Evolutionary conservation across 2,329 filamentous ascomycete genomes (phyloP), one percentile per base, ranked within the genome.

Genomic region (Juglanconis juglandina): DNA sequence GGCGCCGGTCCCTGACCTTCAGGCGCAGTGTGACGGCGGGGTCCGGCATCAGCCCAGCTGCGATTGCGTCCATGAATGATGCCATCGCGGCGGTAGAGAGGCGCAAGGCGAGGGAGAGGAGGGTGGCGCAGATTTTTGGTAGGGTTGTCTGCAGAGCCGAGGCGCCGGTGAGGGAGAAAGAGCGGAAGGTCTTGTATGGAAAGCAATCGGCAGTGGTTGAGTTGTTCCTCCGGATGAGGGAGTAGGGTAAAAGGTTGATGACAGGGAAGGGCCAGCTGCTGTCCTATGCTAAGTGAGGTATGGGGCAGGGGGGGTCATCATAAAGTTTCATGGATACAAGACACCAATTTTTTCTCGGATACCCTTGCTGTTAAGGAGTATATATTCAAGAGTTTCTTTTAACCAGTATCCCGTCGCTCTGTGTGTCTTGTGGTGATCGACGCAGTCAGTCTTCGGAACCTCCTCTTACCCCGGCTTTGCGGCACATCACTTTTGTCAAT

Each of bases 171-270:
- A 77, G 73, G 60, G 76, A 76, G 2, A 80, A 84, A 72, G 88
- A 90, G 62, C 83, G 76, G 65, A 87, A 80, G 62, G 74, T 76
- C 0, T 73, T 80, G 13, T 86, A 87, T 64, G 89, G 89, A 60
- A 83, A 84, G 70, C 89, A 87, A 76, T 79, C 81, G 59, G 81
- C 81, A 9, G 74, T 93, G 11, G 70, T 96, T 35, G 89, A 92
- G 70, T 76, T 91, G 34, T 96, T 96, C 65, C 69, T 91, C 61
- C 77, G 74, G 51, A 33, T 46, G 50, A 65, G 67, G 37, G 53
- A 60, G n/a, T 59, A 61, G 41, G 7, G 24, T 24, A 24, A 47
- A 47, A 32, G 24, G 30, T 3, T 41, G 48, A 51, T 35, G 48
- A n/a, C 10, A 51, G 32, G 32, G 17, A n/a, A 37, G 24, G 24